phyloP scores from a whole-genome alignment of 371 early-diverging fungal species.

The Conidiobolus incongruus region DNA sequence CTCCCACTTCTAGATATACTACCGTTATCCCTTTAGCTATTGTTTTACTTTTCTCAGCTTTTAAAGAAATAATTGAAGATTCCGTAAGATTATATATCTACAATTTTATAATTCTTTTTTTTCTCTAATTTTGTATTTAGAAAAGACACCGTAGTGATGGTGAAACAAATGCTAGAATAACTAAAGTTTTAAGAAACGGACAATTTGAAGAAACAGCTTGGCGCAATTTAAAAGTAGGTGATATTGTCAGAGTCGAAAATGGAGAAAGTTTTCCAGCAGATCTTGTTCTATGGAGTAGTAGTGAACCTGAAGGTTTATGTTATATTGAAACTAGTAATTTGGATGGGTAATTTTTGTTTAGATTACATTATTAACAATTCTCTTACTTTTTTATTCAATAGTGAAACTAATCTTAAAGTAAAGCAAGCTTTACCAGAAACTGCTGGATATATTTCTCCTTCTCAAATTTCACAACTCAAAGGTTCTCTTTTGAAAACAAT shows the following conservation, averaged over 20 bases:
- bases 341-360: conserved; percentile 42
- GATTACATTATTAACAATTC: conserved; percentile 57
- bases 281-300: conserved; percentile 53
- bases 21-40: conserved; percentile 80
- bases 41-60: conserved; percentile 78
- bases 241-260: conserved; percentile 73
- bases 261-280: conserved; percentile 86
- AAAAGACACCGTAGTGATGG: conserved; percentile 62
- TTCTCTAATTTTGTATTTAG: conserved; percentile 9
- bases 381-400: conserved; percentile 30
- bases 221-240: conserved; percentile 77
- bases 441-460: conserved; percentile 27
- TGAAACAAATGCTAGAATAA: conserved; percentile 45
- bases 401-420: conserved; percentile 57
- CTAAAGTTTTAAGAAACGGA: conserved; percentile 32
- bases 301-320: conserved; percentile 73
- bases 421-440: conserved; percentile 66
- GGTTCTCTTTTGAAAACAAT: conserved; percentile 9
- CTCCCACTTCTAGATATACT: conserved; percentile 66
- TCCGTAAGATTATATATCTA: conserved; percentile 20
- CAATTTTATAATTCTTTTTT: neutral
- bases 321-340: conserved; percentile 91
- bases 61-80: conserved; percentile 95
- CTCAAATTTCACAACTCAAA: conserved; percentile 25
- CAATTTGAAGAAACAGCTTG: conserved; percentile 43